A percentile compares a stretch with the other conserved stretches of the same genome.
phyloP scores from a whole-genome alignment of 2,329 filamentous ascomycete genomes.

The Diaporthe sp. region DNA sequence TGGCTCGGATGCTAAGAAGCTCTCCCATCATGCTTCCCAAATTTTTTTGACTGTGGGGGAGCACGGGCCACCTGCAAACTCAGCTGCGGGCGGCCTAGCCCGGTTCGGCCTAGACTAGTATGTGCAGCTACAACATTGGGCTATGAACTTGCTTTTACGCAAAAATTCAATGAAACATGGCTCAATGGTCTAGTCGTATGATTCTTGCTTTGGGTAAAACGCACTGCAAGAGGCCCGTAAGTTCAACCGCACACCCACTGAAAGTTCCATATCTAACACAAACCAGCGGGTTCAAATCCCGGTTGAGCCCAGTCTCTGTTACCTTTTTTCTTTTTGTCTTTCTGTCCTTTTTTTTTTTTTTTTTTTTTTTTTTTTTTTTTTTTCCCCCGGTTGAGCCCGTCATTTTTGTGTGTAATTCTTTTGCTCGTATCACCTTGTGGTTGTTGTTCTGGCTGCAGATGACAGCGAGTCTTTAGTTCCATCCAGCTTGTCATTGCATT shows the following conservation, averaged over 20 bases:
- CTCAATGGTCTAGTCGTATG: conserved; percentile 34
- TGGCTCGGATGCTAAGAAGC: conserved; percentile 15
- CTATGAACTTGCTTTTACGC: neutral
- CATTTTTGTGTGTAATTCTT: neutral
- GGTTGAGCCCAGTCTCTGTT: conserved; percentile 8
- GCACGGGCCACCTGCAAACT: conserved; percentile 11
- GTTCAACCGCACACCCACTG: neutral
- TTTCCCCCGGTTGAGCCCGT: neutral
- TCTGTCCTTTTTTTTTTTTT: neutral
- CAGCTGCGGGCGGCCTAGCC: conserved; percentile 15
- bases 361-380: neutral
- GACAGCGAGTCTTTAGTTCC: too few relatives aligned
- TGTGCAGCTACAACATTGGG: neutral
- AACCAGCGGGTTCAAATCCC: conserved; percentile 27
- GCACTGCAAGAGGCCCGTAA: conserved; percentile 30
- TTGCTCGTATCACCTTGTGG: neutral
- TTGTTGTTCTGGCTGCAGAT: too few relatives aligned
- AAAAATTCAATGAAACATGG: neutral
- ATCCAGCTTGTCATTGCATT: too few relatives aligned
- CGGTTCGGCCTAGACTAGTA: neutral
- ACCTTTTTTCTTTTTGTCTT: neutral
- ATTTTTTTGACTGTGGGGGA: conserved; percentile 38
- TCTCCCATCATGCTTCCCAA: conserved; percentile 36
- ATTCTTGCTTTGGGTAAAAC: conserved; percentile 31
- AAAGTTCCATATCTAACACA: neutral